phyloP scores from a whole-genome alignment of 345 rosid genomes.

The Salix purpurea region DNA sequence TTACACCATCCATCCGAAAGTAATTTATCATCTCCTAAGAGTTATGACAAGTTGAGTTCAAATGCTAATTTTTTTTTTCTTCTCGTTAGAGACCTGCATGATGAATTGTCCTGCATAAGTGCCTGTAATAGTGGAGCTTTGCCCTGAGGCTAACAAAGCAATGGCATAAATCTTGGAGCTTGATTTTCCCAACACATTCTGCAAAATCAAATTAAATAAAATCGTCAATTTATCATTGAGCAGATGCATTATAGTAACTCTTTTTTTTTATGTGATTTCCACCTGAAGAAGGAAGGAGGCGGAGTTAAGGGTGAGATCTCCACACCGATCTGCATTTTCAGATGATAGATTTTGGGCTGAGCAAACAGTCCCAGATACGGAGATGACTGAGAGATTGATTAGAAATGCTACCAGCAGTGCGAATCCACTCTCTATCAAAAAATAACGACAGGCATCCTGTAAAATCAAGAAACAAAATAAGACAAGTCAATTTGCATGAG shows the following conservation, averaged over 20 bases:
- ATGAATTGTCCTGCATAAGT: constrained; percentile 68
- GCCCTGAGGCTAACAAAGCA: constrained; percentile 68
- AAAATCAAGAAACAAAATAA: background rate
- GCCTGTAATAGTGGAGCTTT: constrained; percentile 63
- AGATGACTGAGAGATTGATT: constrained; percentile 52
- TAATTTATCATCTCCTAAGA: background rate
- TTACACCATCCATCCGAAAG: background rate
- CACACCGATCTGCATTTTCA: constrained; percentile 28
- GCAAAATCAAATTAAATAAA: background rate
- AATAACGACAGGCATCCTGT: constrained; percentile 60
- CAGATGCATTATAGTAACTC: background rate
- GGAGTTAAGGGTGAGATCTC: constrained; percentile 51
- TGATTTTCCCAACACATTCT: constrained; percentile 65
- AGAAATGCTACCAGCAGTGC: constrained; percentile 61
- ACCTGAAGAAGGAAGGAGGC: constrained; percentile 79
- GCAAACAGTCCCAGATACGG: constrained; percentile 60
- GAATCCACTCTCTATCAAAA: constrained; percentile 57
- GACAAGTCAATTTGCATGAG: background rate
- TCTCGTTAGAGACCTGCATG: constrained; percentile 41
- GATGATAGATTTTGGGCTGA: constrained; percentile 22
- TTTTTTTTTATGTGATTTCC: background rate
- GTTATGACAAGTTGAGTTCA: background rate
- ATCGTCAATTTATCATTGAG: background rate
- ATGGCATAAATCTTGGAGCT: constrained; percentile 52
- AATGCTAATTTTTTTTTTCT: too few relatives aligned